Evolutionary conservation across 1,284 basidiomycete genomes (phyloP).

Genomic region (Ganoderma multipileum): DNA sequence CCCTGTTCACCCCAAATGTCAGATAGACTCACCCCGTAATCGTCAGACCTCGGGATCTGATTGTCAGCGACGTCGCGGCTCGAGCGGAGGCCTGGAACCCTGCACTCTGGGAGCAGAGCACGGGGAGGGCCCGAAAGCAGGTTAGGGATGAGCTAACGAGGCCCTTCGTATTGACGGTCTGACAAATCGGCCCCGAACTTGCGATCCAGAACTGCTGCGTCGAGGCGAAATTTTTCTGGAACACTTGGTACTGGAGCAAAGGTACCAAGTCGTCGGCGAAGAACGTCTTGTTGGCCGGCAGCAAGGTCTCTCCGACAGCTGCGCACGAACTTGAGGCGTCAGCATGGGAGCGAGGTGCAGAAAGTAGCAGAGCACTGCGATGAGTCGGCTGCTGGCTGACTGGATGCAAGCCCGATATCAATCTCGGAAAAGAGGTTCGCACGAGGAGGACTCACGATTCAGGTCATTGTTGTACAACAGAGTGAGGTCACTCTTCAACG

Average conservation of each 20-base stretch:
- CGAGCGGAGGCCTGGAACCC: conserved; percentile 29
- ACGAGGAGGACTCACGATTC: conserved; percentile 29
- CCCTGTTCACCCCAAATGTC: not conserved
- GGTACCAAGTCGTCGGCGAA: conserved; percentile 35
- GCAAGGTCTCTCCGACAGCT: conserved; percentile 35
- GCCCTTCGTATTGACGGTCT: conserved; percentile 34
- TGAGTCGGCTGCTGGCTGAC: conserved; percentile 33
- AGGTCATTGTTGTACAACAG: conserved; percentile 41
- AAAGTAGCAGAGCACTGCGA: conserved; percentile 36
- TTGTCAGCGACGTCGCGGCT: conserved; percentile 31
- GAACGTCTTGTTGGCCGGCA: conserved; percentile 37
- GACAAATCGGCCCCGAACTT: conserved; percentile 31
- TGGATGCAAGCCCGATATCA: not conserved
- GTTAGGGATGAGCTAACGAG: conserved; percentile 28
- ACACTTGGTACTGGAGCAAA: conserved; percentile 37
- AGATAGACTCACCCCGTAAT: conserved; percentile 36
- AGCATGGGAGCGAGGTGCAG: conserved; percentile 23
- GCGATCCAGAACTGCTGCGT: conserved; percentile 40
- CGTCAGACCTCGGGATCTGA: conserved; percentile 32
- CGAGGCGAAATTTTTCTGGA: conserved; percentile 28
- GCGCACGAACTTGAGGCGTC: conserved; percentile 33
- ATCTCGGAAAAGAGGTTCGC: not conserved
- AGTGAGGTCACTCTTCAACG: conserved; percentile 31
- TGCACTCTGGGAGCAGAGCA: conserved; percentile 39
- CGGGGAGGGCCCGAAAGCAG: conserved; percentile 35